Evolutionary conservation across 2,329 filamentous ascomycete species (phyloP).

Genomic region (Colletotrichum limetticola): DNA sequence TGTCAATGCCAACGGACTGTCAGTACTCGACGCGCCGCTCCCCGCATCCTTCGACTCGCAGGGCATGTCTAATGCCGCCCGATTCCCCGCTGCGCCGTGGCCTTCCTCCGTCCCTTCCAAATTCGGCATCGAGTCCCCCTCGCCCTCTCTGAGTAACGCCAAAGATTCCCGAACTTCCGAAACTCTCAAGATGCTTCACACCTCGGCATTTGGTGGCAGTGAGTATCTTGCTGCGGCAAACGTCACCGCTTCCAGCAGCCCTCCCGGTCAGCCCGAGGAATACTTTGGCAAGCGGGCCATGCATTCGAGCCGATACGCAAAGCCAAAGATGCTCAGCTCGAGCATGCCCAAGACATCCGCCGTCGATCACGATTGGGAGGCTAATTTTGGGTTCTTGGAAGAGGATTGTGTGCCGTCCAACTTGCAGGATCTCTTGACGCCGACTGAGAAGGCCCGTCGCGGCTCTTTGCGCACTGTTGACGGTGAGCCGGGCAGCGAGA

Average conservation of each 20-base stretch:
- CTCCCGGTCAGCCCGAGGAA: slow-evolving; percentile 67
- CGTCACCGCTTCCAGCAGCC: slow-evolving; percentile 50
- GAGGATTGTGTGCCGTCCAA: slow-evolving; percentile 88
- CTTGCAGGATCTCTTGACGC: slow-evolving; percentile 73
- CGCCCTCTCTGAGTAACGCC: slow-evolving; percentile 74
- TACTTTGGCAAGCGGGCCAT: slow-evolving; percentile 78
- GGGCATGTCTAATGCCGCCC: slow-evolving; percentile 89
- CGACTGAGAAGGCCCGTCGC: slow-evolving; percentile 73
- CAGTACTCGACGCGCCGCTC: slow-evolving; percentile 91
- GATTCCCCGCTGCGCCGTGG: slow-evolving; percentile 81
- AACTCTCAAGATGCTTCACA: slow-evolving; percentile 72
- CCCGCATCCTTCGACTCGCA: slow-evolving; percentile 97
- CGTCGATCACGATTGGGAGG: slow-evolving; percentile 73
- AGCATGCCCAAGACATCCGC: slow-evolving; percentile 73
- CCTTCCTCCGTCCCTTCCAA: slow-evolving; percentile 93
- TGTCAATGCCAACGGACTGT: slow-evolving; percentile 75
- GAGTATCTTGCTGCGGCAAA: slow-evolving; percentile 68
- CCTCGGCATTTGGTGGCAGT: slow-evolving; percentile 74
- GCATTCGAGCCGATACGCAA: slow-evolving; percentile 73
- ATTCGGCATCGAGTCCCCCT: slow-evolving; percentile 88
- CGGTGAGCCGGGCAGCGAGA: slow-evolving; percentile 59
- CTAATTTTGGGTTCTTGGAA: slow-evolving; percentile 79
- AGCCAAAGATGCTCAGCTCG: slow-evolving; percentile 77
- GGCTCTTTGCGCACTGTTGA: slow-evolving; percentile 68
- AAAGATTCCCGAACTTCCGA: slow-evolving; percentile 71